Conservation (phyloP, 139 green algal species). For the Tetradesmus lagerheimii region DNA sequence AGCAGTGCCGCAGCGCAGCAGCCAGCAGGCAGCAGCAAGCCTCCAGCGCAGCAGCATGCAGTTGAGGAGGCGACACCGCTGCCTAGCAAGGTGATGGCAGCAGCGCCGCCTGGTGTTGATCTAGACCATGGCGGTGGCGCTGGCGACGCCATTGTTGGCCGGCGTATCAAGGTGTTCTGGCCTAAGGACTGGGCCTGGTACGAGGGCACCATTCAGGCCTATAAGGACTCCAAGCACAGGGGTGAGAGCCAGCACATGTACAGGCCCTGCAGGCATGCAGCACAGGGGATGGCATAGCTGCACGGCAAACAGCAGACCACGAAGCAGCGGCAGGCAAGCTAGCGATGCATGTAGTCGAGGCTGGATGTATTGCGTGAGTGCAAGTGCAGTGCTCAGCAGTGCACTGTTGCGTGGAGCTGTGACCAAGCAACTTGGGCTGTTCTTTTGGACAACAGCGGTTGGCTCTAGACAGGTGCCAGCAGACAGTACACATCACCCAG, state of each 20-base stretch:
- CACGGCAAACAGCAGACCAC: not conserved
- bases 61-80: slow-evolving; percentile 19
- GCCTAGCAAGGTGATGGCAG: not conserved
- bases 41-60: not conserved
- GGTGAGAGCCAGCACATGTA: slow-evolving; percentile 25
- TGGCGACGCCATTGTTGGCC: slow-evolving; percentile 53
- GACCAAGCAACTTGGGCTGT: no score
- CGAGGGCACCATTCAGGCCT: slow-evolving; percentile 49
- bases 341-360: no score
- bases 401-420: no score
- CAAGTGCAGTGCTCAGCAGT: not conserved
- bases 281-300: not conserved
- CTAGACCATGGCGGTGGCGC: not conserved
- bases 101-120: no score
- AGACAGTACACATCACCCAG: no score
- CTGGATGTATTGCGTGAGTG: no score
- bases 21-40: not conserved
- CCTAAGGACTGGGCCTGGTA: slow-evolving; percentile 68
- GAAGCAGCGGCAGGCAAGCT: not conserved
- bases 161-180: slow-evolving; percentile 70
- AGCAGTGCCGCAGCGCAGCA: slow-evolving; percentile 1
- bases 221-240: slow-evolving; percentile 58
- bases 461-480: no score
- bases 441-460: no score
- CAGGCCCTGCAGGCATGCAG: no score